Conservation (phyloP, 768 basidiomycete species). For the Rubroboletus pulcherrimus region DNA sequence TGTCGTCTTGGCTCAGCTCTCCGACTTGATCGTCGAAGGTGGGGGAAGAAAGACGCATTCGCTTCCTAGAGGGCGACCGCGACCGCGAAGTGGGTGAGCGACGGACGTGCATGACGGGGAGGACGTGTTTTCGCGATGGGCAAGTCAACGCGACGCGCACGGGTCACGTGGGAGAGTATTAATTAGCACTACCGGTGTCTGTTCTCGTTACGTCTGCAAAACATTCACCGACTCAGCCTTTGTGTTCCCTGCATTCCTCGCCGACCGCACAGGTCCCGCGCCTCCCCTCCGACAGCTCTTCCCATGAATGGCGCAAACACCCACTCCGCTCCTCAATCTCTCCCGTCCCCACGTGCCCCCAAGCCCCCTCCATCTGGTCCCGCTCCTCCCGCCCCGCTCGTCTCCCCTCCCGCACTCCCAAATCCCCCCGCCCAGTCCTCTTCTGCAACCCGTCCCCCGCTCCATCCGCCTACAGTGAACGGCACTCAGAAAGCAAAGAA, state of each 20-base stretch:
- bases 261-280: constrained; percentile 20
- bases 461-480: constrained; percentile 27
- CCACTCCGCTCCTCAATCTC: constrained; percentile 2
- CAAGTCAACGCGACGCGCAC: background rate
- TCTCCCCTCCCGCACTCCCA: constrained; percentile 20
- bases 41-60: constrained; percentile 62
- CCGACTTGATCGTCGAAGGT: constrained; percentile 53
- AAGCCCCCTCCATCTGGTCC: constrained; percentile 58
- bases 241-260: constrained; percentile 29
- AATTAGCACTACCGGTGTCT: background rate
- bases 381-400: constrained; percentile 56
- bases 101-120: too few relatives aligned
- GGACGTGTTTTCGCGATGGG: too few relatives aligned
- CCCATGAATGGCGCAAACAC: constrained; percentile 44
- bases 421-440: constrained; percentile 38
- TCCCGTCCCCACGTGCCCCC: constrained; percentile 31
- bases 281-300: background rate
- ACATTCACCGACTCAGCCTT: constrained; percentile 24
- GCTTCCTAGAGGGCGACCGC: constrained; percentile 47
- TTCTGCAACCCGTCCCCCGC: constrained; percentile 32
- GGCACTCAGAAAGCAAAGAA: constrained; percentile 62
- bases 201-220: constrained; percentile 4
- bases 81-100: background rate
- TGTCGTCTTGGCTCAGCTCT: constrained; percentile 52
- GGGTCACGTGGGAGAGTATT: constrained; percentile 16